Percentiles rank a stretch among this genome's conserved stretches.
These are phyloP conservation scores for Hortaea werneckii DNA, from an alignment of 2,329 filamentous ascomycete species.

Conservation along the genomic window DNA sequence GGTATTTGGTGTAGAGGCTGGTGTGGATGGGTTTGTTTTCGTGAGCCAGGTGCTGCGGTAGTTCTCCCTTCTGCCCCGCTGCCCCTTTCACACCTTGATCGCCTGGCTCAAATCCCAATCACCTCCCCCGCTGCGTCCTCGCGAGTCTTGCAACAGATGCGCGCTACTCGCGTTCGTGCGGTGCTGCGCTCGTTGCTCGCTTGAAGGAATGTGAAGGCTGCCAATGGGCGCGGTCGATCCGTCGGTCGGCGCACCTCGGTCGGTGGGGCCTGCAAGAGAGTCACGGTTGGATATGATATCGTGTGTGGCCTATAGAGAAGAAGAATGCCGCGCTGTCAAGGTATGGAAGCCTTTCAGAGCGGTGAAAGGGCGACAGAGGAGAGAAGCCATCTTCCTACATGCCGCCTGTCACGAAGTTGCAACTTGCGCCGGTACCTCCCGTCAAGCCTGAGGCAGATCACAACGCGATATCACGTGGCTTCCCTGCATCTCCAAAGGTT, in stretches of 20 bases:
- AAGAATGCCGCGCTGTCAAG: background rate
- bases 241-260: background rate
- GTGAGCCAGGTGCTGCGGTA: no score
- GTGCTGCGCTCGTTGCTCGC: background rate
- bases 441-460: background rate
- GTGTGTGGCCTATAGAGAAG: background rate
- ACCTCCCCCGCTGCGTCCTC: no score
- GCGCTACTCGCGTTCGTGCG: background rate
- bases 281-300: background rate
- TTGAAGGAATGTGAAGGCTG: background rate
- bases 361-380: slow-evolving; percentile 13
- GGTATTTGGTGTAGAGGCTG: background rate
- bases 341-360: slow-evolving; percentile 14
- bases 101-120: no score
- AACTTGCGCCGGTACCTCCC: background rate
- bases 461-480: background rate
- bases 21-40: no score
- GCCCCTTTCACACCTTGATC: no score
- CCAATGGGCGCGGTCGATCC: background rate
- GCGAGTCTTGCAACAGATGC: background rate
- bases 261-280: background rate
- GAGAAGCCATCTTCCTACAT: background rate
- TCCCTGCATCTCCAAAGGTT: no score
- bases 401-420: background rate
- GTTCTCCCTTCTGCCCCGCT: no score